Percentiles rank a stretch among this genome's conserved stretches.
Evolutionary conservation across 352 stramenopile genomes (phyloP).

Genomic region (Halophytophthora polymorphica): DNA sequence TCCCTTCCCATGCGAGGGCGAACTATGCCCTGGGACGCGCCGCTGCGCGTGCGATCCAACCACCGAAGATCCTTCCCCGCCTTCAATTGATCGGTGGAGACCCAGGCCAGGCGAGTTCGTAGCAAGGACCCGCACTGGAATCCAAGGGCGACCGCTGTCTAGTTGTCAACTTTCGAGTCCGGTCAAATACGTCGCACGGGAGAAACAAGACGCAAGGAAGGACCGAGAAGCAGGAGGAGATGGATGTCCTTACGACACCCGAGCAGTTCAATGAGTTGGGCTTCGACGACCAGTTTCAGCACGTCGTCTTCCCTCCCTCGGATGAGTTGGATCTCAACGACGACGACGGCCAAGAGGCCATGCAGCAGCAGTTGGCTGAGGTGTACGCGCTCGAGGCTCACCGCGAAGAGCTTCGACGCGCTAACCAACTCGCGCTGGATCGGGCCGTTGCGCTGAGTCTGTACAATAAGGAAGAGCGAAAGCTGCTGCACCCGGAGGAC

Average conservation of each 20-base stretch:
- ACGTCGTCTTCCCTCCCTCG: slow-evolving; percentile 8
- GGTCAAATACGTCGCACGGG: too few relatives aligned
- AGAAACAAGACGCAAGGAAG: slow-evolving; percentile 2
- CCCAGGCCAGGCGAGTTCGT: too few relatives aligned
- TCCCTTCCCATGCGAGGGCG: too few relatives aligned
- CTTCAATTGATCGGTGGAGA: too few relatives aligned
- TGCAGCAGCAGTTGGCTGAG: slow-evolving; percentile 18
- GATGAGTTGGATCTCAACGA: slow-evolving; percentile 17
- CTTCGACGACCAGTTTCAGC: slow-evolving; percentile 14
- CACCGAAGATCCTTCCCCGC: too few relatives aligned
- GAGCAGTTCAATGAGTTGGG: slow-evolving; percentile 12
- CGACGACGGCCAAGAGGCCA: slow-evolving; percentile 15
- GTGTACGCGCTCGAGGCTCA: slow-evolving; percentile 38
- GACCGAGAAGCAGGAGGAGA: background rate
- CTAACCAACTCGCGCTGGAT: slow-evolving; percentile 35
- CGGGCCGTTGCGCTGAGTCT: slow-evolving; percentile 44
- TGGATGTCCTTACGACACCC: slow-evolving; percentile 20
- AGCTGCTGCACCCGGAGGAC: slow-evolving; percentile 26
- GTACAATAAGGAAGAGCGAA: slow-evolving; percentile 33
- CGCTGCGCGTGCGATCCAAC: too few relatives aligned
- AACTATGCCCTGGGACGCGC: too few relatives aligned
- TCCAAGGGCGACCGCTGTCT: too few relatives aligned
- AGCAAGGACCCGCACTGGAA: too few relatives aligned
- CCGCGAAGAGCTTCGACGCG: slow-evolving; percentile 31
- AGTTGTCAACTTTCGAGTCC: too few relatives aligned